Evolutionary conservation across 2,329 filamentous ascomycete genomes (phyloP).

Genomic region (Fusarium beomiforme): DNA sequence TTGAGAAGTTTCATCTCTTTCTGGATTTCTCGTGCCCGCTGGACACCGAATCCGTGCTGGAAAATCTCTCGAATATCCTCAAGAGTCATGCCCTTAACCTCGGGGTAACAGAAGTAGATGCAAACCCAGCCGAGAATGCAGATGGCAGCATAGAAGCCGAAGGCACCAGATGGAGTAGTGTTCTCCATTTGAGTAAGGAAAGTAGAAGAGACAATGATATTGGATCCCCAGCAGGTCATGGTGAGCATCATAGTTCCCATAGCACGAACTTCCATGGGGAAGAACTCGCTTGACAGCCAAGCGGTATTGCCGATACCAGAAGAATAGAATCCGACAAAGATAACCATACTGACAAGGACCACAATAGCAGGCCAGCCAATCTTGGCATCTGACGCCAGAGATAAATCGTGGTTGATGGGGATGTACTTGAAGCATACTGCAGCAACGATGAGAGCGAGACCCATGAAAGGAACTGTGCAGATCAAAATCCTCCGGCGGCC

Average conservation of each 20-base stretch:
- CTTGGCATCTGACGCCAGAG: conserved; percentile 48
- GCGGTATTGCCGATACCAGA: conserved; percentile 57
- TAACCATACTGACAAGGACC: conserved; percentile 50
- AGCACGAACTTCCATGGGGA: conserved; percentile 59
- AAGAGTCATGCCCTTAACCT: conserved; percentile 64
- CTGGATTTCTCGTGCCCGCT: conserved; percentile 51
- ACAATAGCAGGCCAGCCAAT: conserved; percentile 52
- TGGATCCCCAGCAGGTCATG: conserved; percentile 57
- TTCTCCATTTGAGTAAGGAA: conserved; percentile 59
- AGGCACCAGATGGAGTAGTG: conserved; percentile 60
- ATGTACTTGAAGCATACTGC: conserved; percentile 54
- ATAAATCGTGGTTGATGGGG: conserved; percentile 54
- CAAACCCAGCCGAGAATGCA: conserved; percentile 55
- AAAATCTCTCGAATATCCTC: conserved; percentile 65
- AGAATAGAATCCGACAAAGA: conserved; percentile 50
- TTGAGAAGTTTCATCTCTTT: conserved; percentile 42
- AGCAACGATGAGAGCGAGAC: conserved; percentile 52
- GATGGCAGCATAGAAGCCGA: conserved; percentile 62
- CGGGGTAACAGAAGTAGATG: conserved; percentile 62
- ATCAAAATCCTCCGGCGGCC: conserved; percentile 58
- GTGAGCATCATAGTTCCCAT: conserved; percentile 60
- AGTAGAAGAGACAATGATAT: conserved; percentile 60
- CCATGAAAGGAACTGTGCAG: conserved; percentile 57
- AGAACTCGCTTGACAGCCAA: conserved; percentile 59
- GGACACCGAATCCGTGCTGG: conserved; percentile 54